Conservation (phyloP, 495 filamentous ascomycete species). For the Tricharina praecox region DNA sequence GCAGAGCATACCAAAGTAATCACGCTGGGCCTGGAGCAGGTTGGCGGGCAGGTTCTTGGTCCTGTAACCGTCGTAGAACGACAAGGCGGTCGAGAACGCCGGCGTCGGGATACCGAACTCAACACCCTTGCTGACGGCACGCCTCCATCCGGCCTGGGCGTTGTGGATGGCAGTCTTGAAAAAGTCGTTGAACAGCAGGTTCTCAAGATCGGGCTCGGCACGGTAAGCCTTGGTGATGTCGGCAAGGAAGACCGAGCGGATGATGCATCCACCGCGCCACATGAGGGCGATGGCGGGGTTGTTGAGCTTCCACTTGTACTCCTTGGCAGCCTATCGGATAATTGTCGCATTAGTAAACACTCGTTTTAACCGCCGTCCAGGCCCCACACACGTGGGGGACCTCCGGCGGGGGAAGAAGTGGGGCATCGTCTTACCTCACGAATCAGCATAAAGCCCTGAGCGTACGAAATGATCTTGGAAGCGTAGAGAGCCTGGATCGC, state of each 20-base stretch:
- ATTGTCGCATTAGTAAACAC: conserved; percentile 17
- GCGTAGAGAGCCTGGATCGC: conserved; percentile 59
- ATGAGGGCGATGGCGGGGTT: conserved; percentile 99
- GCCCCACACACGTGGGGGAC: too few species aligned
- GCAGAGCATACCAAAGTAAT: conserved; percentile 56
- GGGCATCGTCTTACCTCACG: conserved; percentile 56
- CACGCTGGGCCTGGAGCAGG: conserved; percentile 92
- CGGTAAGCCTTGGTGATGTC: conserved; percentile 97
- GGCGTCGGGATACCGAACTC: conserved; percentile 88
- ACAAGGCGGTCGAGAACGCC: conserved; percentile 86
- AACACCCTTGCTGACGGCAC: conserved; percentile 79
- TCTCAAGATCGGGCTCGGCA: conserved; percentile 85
- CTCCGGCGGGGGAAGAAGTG: neutral
- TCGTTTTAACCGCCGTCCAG: too few species aligned
- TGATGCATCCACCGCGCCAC: conserved; percentile 99
- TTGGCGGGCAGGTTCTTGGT: conserved; percentile 91
- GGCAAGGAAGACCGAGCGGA: conserved; percentile 98
- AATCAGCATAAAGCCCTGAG: conserved; percentile 99
- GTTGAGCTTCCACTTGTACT: conserved; percentile 96
- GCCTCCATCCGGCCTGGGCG: conserved; percentile 89
- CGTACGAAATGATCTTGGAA: conserved; percentile 99
- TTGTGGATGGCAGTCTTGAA: conserved; percentile 98
- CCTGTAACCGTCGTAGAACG: conserved; percentile 97
- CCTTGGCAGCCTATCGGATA: conserved; percentile 63
- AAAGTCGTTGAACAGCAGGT: conserved; percentile 95